These are phyloP conservation scores for Tolypocladium ovalisporum DNA, from an alignment of 2,329 filamentous ascomycete species.

Conservation along the genomic window DNA sequence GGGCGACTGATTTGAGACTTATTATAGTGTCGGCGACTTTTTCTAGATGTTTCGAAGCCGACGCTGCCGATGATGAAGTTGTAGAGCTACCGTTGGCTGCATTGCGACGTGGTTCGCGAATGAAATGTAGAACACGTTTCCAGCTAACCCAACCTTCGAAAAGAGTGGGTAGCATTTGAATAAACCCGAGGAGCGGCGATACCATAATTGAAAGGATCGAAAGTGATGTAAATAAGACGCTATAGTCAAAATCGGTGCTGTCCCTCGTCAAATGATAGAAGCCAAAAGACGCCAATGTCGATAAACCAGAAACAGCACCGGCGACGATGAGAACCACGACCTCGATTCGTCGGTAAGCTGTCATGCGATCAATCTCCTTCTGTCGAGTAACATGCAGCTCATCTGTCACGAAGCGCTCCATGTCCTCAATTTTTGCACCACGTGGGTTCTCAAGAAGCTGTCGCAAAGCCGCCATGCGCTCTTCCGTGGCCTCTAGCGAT, in stretches of 20 bases:
- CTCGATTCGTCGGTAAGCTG: not conserved
- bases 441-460: not conserved
- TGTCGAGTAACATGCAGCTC: not conserved
- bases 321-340: not conserved
- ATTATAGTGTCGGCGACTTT: not conserved
- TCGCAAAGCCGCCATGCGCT: not conserved
- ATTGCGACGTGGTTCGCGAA: not conserved
- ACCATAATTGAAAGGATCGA: constrained; percentile 2
- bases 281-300: not conserved
- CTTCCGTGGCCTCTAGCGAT: not conserved
- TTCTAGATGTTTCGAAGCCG: not conserved
- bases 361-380: not conserved
- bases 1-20: not conserved
- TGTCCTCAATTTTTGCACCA: not conserved
- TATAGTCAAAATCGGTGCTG: not conserved
- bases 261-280: not conserved
- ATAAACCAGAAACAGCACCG: not conserved
- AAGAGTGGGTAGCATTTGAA: constrained; percentile 1
- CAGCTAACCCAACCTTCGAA: not conserved
- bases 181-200: not conserved
- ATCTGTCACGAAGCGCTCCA: not conserved
- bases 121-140: not conserved
- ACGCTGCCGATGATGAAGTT: no score
- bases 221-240: not conserved
- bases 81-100: not conserved